Percentiles rank a stretch among this genome's conserved stretches.
These are phyloP conservation scores for Dioscorea zingiberensis DNA, from an alignment of 106 monocot species.

Conservation along the genomic window DNA sequence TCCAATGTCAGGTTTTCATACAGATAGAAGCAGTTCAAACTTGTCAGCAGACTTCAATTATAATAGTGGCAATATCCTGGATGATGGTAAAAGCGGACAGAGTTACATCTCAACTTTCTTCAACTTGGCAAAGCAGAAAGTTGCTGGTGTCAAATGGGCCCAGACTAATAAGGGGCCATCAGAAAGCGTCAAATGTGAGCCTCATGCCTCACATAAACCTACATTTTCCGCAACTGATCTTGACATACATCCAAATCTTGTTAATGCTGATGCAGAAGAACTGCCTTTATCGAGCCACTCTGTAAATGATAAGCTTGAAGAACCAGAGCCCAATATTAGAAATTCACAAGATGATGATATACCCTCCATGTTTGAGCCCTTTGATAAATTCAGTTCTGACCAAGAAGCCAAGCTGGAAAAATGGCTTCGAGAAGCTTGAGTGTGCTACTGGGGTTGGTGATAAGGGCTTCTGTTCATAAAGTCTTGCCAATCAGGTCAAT, in stretches of 20 bases:
- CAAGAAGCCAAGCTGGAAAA: constrained; percentile 47
- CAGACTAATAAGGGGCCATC: not conserved
- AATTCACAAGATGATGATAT: not conserved
- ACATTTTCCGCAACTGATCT: not conserved
- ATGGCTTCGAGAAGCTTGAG: constrained; percentile 33
- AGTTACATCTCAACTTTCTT: constrained; percentile 48
- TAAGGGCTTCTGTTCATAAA: too few species aligned
- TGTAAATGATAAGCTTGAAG: constrained; percentile 3
- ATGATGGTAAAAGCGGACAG: constrained; percentile 6
- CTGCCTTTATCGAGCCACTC: constrained; percentile 33
- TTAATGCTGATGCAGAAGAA: constrained; percentile 22
- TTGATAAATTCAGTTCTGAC: constrained; percentile 39
- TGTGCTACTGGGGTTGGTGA: too few species aligned
- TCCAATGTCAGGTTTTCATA: constrained; percentile 28
- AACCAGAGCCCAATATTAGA: not conserved
- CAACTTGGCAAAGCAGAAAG: constrained; percentile 54
- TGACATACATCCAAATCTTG: not conserved
- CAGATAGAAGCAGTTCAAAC: constrained; percentile 6
- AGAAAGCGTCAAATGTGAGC: not conserved
- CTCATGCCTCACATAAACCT: not conserved
- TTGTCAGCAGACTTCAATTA: not conserved
- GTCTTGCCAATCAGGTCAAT: too few species aligned
- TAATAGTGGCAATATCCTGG: not conserved
- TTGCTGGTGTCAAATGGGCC: constrained; percentile 39
- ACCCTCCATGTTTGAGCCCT: constrained; percentile 16